Conservation (phyloP, 2,329 filamentous ascomycete genomes). For the Colletotrichum australisinense region DNA sequence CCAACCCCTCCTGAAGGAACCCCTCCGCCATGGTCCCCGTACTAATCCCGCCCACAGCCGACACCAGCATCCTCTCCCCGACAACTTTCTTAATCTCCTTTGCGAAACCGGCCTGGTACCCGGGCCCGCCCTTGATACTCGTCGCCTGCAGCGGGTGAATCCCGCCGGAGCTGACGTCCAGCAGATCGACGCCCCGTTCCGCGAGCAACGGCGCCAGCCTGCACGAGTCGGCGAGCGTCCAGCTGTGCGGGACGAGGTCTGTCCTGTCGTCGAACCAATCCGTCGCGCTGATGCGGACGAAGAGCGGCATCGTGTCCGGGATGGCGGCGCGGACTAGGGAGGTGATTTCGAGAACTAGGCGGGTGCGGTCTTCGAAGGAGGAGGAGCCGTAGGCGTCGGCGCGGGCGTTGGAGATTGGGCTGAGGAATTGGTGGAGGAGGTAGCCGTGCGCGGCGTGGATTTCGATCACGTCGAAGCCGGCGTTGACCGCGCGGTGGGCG, state of each 20-base stretch:
- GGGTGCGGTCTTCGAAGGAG: conserved; percentile 75
- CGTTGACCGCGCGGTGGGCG: conserved; percentile 66
- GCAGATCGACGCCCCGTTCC: conserved; percentile 75
- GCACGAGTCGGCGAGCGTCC: conserved; percentile 74
- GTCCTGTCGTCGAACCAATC: conserved; percentile 78
- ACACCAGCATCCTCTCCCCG: conserved; percentile 65
- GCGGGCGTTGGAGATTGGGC: conserved; percentile 76
- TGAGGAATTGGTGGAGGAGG: conserved; percentile 76
- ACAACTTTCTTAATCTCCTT: conserved; percentile 78
- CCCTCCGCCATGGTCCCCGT: conserved; percentile 58
- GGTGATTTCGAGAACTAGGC: conserved; percentile 75
- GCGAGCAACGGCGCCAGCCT: conserved; percentile 73
- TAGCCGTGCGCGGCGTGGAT: conserved; percentile 87
- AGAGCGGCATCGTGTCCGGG: conserved; percentile 75
- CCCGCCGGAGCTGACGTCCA: conserved; percentile 79
- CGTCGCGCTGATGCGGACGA: conserved; percentile 78
- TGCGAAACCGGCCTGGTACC: conserved; percentile 79
- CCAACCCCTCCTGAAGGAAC: conserved; percentile 57
- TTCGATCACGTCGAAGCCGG: conserved; percentile 76
- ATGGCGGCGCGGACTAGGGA: conserved; percentile 72
- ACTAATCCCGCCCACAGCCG: conserved; percentile 62
- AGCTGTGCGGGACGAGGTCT: conserved; percentile 66
- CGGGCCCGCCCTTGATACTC: conserved; percentile 68
- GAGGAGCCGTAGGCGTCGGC: conserved; percentile 76
- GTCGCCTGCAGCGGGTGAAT: conserved; percentile 63